Conservation (phyloP, 2,329 filamentous ascomycete species). For the Aspergillus sp. region DNA sequence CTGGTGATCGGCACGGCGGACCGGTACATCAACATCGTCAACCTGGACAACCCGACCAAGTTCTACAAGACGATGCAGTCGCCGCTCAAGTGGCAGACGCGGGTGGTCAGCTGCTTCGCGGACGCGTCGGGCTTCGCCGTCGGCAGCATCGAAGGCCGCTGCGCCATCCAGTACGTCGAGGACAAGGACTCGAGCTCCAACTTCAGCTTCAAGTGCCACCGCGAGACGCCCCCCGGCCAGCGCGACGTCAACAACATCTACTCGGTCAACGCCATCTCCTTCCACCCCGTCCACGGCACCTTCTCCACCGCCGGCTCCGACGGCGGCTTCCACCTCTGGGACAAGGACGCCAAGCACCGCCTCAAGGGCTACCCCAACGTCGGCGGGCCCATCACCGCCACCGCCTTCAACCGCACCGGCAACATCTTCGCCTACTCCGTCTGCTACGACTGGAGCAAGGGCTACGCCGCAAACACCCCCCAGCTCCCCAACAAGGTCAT, state of each 20-base stretch:
- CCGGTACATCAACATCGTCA: constrained; percentile 92
- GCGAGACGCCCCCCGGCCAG: constrained; percentile 65
- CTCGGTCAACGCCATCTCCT: constrained; percentile 94
- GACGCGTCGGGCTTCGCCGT: constrained; percentile 92
- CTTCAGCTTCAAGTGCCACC: constrained; percentile 99
- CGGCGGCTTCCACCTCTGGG: constrained; percentile 78
- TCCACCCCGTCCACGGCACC: constrained; percentile 96
- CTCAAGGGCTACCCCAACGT: constrained; percentile 85
- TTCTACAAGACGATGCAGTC: constrained; percentile 97
- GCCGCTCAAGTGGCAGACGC: constrained; percentile 96
- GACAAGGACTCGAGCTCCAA: constrained; percentile 90
- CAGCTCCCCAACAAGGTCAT: constrained; percentile 73
- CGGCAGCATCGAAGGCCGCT: constrained; percentile 93
- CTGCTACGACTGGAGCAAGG: constrained; percentile 98
- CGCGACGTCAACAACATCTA: constrained; percentile 83
- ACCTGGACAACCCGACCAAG: constrained; percentile 80
- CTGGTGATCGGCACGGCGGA: constrained; percentile 92
- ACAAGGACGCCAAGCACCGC: constrained; percentile 85
- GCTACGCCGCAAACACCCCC: constrained; percentile 79
- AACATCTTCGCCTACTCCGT: constrained; percentile 85
- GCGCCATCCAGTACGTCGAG: constrained; percentile 97
- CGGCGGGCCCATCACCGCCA: constrained; percentile 83
- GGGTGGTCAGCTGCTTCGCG: constrained; percentile 90
- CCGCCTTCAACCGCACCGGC: constrained; percentile 85
- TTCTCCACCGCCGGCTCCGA: constrained; percentile 95